A percentile compares a stretch with the other conserved stretches of the same genome.
Conservation (phyloP, 2,329 filamentous ascomycete genomes). For the Calonectria henricotiae region DNA sequence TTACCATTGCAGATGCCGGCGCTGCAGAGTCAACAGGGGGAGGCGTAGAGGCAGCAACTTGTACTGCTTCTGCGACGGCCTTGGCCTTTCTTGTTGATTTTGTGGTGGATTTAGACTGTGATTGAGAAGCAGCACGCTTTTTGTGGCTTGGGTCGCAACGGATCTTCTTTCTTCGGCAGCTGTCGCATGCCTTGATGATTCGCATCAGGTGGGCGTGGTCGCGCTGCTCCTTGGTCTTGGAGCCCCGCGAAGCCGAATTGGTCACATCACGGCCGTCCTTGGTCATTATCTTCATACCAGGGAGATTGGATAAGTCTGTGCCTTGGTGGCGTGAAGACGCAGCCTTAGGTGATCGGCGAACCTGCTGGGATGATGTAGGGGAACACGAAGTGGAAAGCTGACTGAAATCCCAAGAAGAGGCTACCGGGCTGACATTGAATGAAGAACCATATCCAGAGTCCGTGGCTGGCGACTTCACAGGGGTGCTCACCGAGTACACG, state of each 20-base stretch:
- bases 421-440: conserved; percentile 67
- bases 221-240: conserved; percentile 79
- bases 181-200: conserved; percentile 78
- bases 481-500: conserved; percentile 62
- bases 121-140: conserved; percentile 61
- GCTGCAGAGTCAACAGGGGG: conserved; percentile 29
- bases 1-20: conserved; percentile 31
- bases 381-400: conserved; percentile 56
- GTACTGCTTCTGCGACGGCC: conserved; percentile 44
- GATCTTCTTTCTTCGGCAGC: conserved; percentile 76
- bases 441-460: conserved; percentile 66
- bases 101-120: conserved; percentile 51
- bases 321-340: conserved; percentile 53
- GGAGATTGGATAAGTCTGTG: conserved; percentile 69
- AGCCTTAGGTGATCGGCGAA: conserved; percentile 52
- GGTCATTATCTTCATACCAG: conserved; percentile 79
- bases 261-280: conserved; percentile 76
- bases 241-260: conserved; percentile 74
- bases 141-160: conserved; percentile 75
- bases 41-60: conserved; percentile 32
- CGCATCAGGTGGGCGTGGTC: conserved; percentile 79
- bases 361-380: conserved; percentile 50
- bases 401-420: conserved; percentile 67
- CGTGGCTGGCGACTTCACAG: conserved; percentile 63
- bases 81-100: conserved; percentile 64